These are phyloP conservation scores for Haplographium delicatum DNA, from an alignment of 495 filamentous ascomycete species.

Conservation along the genomic window DNA sequence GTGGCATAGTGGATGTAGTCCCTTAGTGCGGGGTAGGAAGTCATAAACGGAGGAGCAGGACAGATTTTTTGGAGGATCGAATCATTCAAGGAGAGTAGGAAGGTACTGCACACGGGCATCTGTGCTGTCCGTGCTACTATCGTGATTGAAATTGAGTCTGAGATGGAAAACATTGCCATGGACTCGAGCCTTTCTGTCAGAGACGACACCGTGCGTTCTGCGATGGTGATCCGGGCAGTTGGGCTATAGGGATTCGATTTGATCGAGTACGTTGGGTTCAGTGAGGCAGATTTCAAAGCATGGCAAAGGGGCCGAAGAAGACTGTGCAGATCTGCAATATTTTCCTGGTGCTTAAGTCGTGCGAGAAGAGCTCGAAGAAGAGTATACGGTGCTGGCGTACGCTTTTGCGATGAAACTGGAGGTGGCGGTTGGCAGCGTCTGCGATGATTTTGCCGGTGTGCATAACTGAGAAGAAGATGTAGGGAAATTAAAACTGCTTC, in stretches of 20 bases:
- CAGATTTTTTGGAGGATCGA: slow-evolving; percentile 35
- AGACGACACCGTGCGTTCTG: slow-evolving; percentile 36
- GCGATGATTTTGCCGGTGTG: slow-evolving; percentile 62
- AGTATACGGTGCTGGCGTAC: slow-evolving; percentile 45
- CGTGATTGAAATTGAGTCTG: slow-evolving; percentile 34
- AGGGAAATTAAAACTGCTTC: slow-evolving; percentile 54
- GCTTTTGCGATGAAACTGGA: slow-evolving; percentile 48
- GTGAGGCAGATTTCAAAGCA: slow-evolving; percentile 37
- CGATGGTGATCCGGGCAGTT: slow-evolving; percentile 7
- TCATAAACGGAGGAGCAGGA: slow-evolving; percentile 1
- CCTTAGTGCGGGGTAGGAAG: background rate
- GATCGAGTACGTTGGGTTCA: slow-evolving; percentile 17
- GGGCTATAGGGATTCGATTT: slow-evolving; percentile 8
- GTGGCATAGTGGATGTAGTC: slow-evolving; percentile 22
- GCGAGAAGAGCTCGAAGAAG: slow-evolving; percentile 63
- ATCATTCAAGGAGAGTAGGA: slow-evolving; percentile 36
- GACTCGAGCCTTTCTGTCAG: slow-evolving; percentile 42
- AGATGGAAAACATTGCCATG: slow-evolving; percentile 34
- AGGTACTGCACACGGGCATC: slow-evolving; percentile 34
- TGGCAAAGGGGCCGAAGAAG: slow-evolving; percentile 33
- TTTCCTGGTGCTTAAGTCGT: slow-evolving; percentile 54
- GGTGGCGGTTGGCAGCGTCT: slow-evolving; percentile 57
- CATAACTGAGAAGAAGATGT: slow-evolving; percentile 64
- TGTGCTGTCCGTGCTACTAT: slow-evolving; percentile 23
- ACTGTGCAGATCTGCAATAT: slow-evolving; percentile 34